Evolutionary conservation across 305 asterid species (phyloP).

Genomic region (Solanum hybrid): DNA sequence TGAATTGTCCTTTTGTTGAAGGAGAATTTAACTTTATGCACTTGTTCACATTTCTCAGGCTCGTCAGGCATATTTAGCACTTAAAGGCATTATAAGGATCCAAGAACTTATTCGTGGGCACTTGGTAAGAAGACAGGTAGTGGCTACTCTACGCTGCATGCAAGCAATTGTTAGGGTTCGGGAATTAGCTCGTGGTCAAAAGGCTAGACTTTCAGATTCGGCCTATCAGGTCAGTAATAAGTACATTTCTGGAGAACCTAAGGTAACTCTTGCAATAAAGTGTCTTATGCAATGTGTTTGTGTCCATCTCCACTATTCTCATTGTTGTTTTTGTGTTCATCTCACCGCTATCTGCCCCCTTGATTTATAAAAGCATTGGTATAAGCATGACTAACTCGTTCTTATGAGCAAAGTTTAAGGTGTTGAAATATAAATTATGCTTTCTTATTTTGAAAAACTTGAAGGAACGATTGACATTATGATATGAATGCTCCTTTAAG

Average conservation of each 20-base stretch:
- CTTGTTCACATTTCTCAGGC: conserved; percentile 34
- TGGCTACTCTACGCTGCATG: conserved; percentile 76
- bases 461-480: too few species aligned
- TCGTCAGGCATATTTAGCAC: conserved; percentile 87
- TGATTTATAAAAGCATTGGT: not conserved
- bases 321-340: not conserved
- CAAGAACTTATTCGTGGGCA: conserved; percentile 95
- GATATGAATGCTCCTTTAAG: not conserved
- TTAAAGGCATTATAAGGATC: conserved; percentile 84
- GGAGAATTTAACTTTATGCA: not conserved
- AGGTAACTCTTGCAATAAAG: conserved; percentile 19
- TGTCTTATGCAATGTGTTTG: not conserved
- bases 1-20: not conserved
- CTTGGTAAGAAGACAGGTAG: conserved; percentile 90
- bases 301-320: not conserved
- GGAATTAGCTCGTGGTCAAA: conserved; percentile 77
- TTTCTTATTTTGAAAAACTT: too few species aligned
- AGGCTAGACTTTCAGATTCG: conserved; percentile 35
- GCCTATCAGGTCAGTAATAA: conserved; percentile 17
- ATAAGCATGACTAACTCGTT: not conserved
- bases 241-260: conserved; percentile 15
- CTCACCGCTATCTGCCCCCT: not conserved
- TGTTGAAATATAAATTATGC: not conserved
- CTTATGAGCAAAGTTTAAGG: not conserved
- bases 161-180: conserved; percentile 65